These are phyloP conservation scores for Lentinula lateritia DNA, from an alignment of 768 basidiomycete genomes.

Conservation along the genomic window DNA sequence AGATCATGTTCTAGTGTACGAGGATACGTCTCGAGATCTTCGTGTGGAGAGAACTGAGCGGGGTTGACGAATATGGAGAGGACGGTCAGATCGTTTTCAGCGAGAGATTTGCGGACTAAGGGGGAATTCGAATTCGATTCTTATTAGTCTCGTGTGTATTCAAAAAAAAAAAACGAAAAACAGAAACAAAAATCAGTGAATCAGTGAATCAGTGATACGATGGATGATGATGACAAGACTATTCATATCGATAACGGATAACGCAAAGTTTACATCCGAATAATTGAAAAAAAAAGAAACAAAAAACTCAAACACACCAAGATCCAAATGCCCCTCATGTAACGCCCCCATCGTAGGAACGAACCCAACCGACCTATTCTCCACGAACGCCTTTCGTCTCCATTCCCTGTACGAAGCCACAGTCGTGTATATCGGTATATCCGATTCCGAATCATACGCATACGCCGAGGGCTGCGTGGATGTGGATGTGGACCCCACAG, in stretches of 20 bases:
- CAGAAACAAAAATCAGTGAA: no score
- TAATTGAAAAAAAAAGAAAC: background rate
- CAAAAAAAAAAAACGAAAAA: no score
- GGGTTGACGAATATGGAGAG: constrained; percentile 98
- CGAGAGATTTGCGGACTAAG: constrained; percentile 71
- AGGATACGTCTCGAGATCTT: constrained; percentile 89
- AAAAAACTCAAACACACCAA: constrained; percentile 51
- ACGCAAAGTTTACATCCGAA: no score
- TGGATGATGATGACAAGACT: background rate
- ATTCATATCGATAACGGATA: background rate
- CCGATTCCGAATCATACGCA: constrained; percentile 5
- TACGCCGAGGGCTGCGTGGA: constrained; percentile 12
- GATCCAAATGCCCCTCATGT: constrained; percentile 87
- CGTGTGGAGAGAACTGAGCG: constrained; percentile 93
- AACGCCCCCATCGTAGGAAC: constrained; percentile 99
- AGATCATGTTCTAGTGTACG: constrained; percentile 80
- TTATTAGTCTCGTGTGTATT: no score
- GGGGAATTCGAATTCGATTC: no score
- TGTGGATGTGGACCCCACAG: constrained; percentile 5
- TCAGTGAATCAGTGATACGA: background rate
- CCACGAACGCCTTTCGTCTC: constrained; percentile 57
- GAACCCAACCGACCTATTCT: constrained; percentile 72
- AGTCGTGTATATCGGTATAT: constrained; percentile 49
- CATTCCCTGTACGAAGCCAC: constrained; percentile 65
- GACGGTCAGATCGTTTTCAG: constrained; percentile 79